These are phyloP conservation scores for Collybia mongolica DNA, from an alignment of 768 basidiomycete species.

Conservation along the genomic window DNA sequence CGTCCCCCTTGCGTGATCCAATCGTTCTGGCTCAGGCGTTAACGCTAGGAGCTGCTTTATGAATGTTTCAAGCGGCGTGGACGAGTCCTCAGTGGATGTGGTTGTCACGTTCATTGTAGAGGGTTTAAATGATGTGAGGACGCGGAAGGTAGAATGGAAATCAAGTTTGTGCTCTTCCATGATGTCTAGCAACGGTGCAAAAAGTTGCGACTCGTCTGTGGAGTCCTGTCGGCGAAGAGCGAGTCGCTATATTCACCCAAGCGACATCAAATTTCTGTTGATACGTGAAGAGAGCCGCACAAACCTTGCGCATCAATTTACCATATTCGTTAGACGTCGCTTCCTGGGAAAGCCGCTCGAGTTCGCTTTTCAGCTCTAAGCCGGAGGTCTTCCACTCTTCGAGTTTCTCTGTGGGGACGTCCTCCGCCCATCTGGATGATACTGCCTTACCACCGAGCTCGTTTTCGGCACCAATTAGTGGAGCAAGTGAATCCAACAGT, in stretches of 20 bases:
- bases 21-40: conserved; percentile 43
- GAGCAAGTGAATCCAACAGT: conserved; percentile 74
- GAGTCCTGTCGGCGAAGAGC: conserved; percentile 59
- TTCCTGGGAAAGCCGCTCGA: conserved; percentile 60
- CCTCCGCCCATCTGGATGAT: conserved; percentile 62
- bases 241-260: conserved; percentile 53
- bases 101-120: conserved; percentile 16
- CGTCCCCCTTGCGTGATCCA: conserved; percentile 44
- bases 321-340: conserved; percentile 66
- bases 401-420: conserved; percentile 48
- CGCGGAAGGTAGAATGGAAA: conserved; percentile 84
- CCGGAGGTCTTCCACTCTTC: conserved; percentile 63
- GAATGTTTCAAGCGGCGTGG: conserved; percentile 35
- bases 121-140: conserved; percentile 62
- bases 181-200: conserved; percentile 70
- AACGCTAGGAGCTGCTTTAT: conserved; percentile 42
- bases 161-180: conserved; percentile 79
- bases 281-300: too few relatives aligned
- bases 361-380: conserved; percentile 52
- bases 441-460: conserved; percentile 52
- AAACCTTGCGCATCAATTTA: conserved; percentile 66
- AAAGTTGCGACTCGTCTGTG: conserved; percentile 59
- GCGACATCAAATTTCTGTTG: not conserved
- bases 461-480: conserved; percentile 83
- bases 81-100: not conserved